Conservation (phyloP, 805 yeast genomes). For the Wickerhamiella dianesei region DNA sequence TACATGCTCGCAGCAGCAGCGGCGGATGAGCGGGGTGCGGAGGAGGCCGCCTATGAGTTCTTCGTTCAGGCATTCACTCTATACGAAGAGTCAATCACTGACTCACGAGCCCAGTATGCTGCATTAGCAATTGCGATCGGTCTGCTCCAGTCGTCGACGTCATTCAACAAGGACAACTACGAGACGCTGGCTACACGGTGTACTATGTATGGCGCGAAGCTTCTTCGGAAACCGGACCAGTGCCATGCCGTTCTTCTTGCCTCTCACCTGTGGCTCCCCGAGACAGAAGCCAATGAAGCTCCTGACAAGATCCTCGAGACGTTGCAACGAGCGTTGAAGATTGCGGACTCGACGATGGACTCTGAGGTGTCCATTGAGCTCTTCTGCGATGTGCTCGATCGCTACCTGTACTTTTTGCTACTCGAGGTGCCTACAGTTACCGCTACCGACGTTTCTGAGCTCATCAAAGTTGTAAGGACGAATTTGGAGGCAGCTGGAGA, state of each 20-base stretch:
- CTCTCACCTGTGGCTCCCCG: constrained; percentile 88
- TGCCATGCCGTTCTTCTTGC: constrained; percentile 81
- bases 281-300: constrained; percentile 6
- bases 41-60: constrained; percentile 72
- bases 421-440: constrained; percentile 63
- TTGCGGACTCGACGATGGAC: constrained; percentile 92
- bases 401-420: constrained; percentile 72
- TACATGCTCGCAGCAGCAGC: constrained; percentile 57
- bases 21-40: constrained; percentile 63
- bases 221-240: constrained; percentile 86
- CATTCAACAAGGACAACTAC: constrained; percentile 51
- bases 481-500: background rate
- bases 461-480: constrained; percentile 57
- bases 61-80: constrained; percentile 77
- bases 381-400: constrained; percentile 78
- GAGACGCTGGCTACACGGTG: constrained; percentile 72
- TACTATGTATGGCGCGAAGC: constrained; percentile 75
- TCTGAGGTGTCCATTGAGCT: constrained; percentile 56
- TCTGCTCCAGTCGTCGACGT: constrained; percentile 33
- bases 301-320: constrained; percentile 71
- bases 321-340: constrained; percentile 71
- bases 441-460: constrained; percentile 65
- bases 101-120: constrained; percentile 41
- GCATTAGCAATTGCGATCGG: constrained; percentile 39
- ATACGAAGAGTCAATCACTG: constrained; percentile 54